These are phyloP conservation scores for Scedosporium aurantiacum DNA, from an alignment of 2,329 filamentous ascomycete genomes.

Conservation along the genomic window DNA sequence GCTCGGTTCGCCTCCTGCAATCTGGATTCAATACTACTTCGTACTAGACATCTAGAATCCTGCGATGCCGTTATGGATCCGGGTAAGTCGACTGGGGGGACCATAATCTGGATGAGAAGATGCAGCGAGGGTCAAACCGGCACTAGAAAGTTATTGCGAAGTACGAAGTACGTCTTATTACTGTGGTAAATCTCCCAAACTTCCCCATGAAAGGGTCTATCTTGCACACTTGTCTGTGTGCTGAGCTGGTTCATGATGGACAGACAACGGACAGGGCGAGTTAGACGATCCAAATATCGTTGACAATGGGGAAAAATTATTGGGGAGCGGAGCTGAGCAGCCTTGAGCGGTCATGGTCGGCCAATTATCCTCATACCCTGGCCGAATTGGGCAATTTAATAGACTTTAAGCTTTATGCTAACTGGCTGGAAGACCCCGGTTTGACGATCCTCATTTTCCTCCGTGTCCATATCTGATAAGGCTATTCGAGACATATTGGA, in stretches of 20 bases:
- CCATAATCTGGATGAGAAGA: no score
- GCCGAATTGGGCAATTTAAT: not conserved
- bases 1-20: not conserved
- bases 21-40: not conserved
- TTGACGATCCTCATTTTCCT: no score
- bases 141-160: no score
- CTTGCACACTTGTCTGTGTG: no score
- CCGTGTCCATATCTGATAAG: no score
- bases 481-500: no score
- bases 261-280: not conserved
- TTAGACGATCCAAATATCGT: not conserved
- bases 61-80: not conserved
- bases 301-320: not conserved
- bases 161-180: no score
- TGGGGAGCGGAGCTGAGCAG: not conserved
- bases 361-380: not conserved
- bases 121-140: no score
- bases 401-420: no score
- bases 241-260: not conserved
- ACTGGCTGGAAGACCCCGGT: no score
- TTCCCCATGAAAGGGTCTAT: no score
- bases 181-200: no score
- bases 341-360: not conserved
- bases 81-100: not conserved
- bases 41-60: not conserved